Conservation (phyloP, 495 filamentous ascomycete genomes). For the Xylona heveae region DNA sequence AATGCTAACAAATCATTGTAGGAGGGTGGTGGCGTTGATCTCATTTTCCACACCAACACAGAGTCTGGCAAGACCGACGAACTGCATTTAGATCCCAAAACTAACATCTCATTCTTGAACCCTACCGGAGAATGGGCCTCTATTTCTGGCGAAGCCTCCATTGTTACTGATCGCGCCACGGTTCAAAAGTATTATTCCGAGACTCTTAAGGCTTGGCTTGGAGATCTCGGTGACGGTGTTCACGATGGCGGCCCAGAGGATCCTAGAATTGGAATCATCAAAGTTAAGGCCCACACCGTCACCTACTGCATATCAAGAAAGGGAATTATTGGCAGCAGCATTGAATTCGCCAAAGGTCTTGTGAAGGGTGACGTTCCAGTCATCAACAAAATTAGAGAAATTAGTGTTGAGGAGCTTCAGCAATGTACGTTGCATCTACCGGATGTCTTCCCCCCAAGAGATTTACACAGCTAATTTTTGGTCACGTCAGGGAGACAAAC, state of each 20-base stretch:
- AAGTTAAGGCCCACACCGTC: conserved; percentile 36
- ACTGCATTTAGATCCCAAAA: conserved; percentile 47
- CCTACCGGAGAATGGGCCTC: conserved; percentile 59
- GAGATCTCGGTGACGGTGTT: conserved; percentile 71
- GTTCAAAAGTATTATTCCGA: conserved; percentile 64
- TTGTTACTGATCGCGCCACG: conserved; percentile 42
- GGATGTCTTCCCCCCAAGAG: no score
- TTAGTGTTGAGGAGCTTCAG: conserved; percentile 44
- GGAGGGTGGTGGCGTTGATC: conserved; percentile 63
- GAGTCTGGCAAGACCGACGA: conserved; percentile 85
- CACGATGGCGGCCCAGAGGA: conserved; percentile 71
- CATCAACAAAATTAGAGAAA: conserved; percentile 62
- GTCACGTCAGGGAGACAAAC: no score
- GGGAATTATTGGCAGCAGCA: conserved; percentile 32
- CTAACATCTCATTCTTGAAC: conserved; percentile 77
- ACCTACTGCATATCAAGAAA: conserved; percentile 35
- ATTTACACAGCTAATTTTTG: no score
- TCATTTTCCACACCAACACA: conserved; percentile 87
- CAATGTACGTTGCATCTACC: conserved; percentile 4
- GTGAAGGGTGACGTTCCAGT: conserved; percentile 47
- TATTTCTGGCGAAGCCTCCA: conserved; percentile 44
- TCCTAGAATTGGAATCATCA: conserved; percentile 55
- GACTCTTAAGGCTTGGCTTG: conserved; percentile 66
- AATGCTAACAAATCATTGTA: conserved; percentile 13
- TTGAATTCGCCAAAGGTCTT: conserved; percentile 56